phyloP scores from a whole-genome alignment of 2,329 filamentous ascomycete genomes.

The Aspergillus japonicus region DNA sequence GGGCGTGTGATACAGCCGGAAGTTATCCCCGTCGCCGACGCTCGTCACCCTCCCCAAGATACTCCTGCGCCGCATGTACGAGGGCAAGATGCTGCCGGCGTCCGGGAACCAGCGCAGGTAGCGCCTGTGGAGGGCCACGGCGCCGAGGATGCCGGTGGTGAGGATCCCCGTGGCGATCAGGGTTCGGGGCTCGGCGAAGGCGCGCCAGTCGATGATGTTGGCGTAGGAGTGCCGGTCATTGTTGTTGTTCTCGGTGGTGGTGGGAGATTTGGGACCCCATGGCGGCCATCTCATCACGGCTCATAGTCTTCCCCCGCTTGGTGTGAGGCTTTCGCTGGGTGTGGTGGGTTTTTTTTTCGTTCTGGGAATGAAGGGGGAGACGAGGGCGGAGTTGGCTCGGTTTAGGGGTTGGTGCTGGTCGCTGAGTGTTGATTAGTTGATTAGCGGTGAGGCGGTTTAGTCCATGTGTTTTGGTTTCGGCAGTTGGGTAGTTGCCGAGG shows the following conservation, averaged over 20 bases:
- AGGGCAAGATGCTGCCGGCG: constrained; percentile 70
- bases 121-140: constrained; percentile 36
- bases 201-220: constrained; percentile 42
- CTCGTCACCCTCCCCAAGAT: constrained; percentile 85
- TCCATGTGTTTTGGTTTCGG: background rate
- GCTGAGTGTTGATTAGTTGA: no score
- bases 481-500: constrained; percentile 15
- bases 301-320: constrained; percentile 26
- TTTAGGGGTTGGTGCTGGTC: no score
- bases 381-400: no score
- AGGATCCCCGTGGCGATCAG: constrained; percentile 39
- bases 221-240: constrained; percentile 44
- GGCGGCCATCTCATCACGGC: constrained; percentile 51
- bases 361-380: background rate
- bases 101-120: constrained; percentile 84
- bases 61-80: constrained; percentile 71
- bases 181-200: constrained; percentile 38
- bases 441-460: no score
- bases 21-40: constrained; percentile 95
- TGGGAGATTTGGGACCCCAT: constrained; percentile 42
- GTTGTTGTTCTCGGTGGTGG: constrained; percentile 24
- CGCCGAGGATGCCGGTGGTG: constrained; percentile 39
- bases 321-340: background rate
- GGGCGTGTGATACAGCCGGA: constrained; percentile 90
- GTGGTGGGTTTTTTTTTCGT: background rate